These are phyloP conservation scores for Cydonia oblonga DNA, from an alignment of 331 rosid genomes.

Conservation along the genomic window DNA sequence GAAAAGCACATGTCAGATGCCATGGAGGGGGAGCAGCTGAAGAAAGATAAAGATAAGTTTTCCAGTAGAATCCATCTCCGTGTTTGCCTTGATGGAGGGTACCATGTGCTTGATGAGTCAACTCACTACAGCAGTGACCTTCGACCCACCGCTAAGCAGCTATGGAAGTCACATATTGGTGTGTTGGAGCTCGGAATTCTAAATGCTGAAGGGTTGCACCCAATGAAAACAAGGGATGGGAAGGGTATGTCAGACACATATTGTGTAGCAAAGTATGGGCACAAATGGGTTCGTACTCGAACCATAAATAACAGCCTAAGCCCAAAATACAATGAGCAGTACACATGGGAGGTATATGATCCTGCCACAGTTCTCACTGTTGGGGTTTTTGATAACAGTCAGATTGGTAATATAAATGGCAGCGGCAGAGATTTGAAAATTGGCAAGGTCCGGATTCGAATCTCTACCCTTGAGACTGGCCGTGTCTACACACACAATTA, in stretches of 20 bases:
- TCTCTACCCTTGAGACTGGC: constrained; percentile 69
- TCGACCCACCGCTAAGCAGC: constrained; percentile 70
- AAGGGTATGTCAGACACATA: constrained; percentile 64
- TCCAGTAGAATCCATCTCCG: constrained; percentile 53
- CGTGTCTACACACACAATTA: constrained; percentile 70
- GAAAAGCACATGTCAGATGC: constrained; percentile 61
- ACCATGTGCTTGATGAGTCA: constrained; percentile 89
- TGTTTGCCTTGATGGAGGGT: constrained; percentile 88
- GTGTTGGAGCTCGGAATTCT: constrained; percentile 77
- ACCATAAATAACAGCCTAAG: constrained; percentile 50
- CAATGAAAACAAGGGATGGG: constrained; percentile 63
- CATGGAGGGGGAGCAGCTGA: constrained; percentile 36
- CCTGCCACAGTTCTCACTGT: constrained; percentile 82
- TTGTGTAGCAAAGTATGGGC: constrained; percentile 92
- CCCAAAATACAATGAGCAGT: constrained; percentile 89
- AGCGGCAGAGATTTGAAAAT: constrained; percentile 34
- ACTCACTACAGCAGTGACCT: constrained; percentile 83
- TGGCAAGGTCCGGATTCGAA: constrained; percentile 80
- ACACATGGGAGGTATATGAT: constrained; percentile 90
- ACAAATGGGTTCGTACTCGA: constrained; percentile 89
- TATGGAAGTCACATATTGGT: constrained; percentile 80
- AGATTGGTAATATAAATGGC: constrained; percentile 34
- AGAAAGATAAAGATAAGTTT: constrained; percentile 38
- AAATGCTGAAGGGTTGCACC: constrained; percentile 57
- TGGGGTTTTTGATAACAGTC: constrained; percentile 77